A percentile compares a stretch with the other conserved stretches of the same genome.
These are phyloP conservation scores for Gossypium turneri DNA, from an alignment of 345 rosid genomes.

Conservation along the genomic window DNA sequence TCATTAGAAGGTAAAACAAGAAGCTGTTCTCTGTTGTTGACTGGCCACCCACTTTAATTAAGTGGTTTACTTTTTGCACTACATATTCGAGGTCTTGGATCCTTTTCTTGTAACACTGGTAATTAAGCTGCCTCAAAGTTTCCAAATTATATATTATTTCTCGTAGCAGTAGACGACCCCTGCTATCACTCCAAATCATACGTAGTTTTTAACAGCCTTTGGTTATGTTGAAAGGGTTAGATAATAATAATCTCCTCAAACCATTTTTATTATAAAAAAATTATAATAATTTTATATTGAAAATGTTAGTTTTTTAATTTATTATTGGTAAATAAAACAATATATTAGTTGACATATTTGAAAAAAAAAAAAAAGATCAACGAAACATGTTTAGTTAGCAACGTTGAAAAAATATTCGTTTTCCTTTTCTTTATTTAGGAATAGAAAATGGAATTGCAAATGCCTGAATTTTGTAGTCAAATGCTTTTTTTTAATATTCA, in stretches of 20 bases:
- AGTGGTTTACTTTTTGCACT: background rate
- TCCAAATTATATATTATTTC: background rate
- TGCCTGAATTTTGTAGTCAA: background rate
- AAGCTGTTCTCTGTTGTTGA: constrained; percentile 7
- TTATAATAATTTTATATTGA: too few relatives aligned
- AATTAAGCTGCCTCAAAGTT: background rate
- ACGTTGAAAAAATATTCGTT: too few relatives aligned
- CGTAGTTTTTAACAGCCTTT: background rate
- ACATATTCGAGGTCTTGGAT: background rate
- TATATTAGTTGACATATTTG: background rate
- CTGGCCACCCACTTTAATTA: background rate
- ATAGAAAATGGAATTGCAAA: too few relatives aligned
- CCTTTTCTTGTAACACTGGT: background rate
- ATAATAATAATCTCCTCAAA: background rate
- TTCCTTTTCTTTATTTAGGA: background rate
- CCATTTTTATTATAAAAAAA: background rate
- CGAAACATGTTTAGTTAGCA: background rate
- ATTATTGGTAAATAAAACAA: background rate
- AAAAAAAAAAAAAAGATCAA: background rate
- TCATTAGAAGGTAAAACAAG: background rate
- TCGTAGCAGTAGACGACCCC: background rate
- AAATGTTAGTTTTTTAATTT: background rate
- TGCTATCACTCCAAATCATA: background rate
- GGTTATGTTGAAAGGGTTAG: background rate
- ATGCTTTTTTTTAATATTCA: too few relatives aligned